Conservation (phyloP, 495 filamentous ascomycete species). For the Penicillium cataractarum region DNA sequence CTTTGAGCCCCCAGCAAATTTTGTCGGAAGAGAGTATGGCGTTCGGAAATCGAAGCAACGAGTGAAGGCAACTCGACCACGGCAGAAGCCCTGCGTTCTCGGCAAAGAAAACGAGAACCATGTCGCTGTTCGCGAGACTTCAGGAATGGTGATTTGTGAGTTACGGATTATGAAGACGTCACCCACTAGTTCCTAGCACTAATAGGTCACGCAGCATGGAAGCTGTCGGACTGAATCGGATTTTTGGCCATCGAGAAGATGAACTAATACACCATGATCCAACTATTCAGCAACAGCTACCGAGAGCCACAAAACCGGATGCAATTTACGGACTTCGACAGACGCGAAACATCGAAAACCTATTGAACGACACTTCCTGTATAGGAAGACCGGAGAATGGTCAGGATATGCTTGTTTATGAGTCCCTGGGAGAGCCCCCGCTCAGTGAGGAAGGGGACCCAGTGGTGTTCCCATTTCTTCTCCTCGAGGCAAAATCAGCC, state of each 20-base stretch:
- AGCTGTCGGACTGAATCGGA: conserved; percentile 4
- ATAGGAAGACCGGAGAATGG: neutral
- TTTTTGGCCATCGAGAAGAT: conserved; percentile 2
- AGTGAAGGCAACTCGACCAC: neutral
- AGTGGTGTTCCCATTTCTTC: conserved; percentile 25
- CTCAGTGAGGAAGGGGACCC: conserved; percentile 3
- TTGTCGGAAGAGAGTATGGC: conserved; percentile 16
- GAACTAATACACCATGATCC: neutral
- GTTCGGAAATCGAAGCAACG: conserved; percentile 4
- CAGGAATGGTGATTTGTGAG: neutral
- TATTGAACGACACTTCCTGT: conserved; percentile 8
- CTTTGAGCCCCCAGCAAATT: no score
- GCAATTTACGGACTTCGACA: conserved; percentile 19
- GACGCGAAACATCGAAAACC: conserved; percentile 13
- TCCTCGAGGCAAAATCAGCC: conserved; percentile 28
- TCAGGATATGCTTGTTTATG: neutral
- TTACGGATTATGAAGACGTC: no score
- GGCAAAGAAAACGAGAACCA: conserved; percentile 6
- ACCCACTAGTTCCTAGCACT: no score
- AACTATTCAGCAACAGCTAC: neutral
- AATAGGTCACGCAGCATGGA: no score
- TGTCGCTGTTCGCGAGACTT: conserved; percentile 14
- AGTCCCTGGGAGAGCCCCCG: conserved; percentile 9
- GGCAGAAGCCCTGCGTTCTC: conserved; percentile 5
- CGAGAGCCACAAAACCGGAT: conserved; percentile 11